These are phyloP conservation scores for Biscogniauxia sp. DNA, from an alignment of 2,329 filamentous ascomycete species.

Conservation along the genomic window DNA sequence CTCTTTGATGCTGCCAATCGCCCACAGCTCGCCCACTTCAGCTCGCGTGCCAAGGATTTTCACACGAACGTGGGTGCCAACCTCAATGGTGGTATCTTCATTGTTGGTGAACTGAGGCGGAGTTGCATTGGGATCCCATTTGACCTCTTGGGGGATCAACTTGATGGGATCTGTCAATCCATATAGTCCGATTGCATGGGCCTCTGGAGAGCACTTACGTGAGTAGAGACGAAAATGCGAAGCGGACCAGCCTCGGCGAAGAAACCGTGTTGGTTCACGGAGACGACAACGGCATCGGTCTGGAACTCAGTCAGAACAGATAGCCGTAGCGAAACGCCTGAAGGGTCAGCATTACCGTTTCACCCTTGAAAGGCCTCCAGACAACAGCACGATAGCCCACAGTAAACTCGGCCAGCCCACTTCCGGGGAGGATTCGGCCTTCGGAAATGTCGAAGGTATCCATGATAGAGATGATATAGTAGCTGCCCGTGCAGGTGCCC, in stretches of 20 bases:
- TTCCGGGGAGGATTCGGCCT: conserved; percentile 86
- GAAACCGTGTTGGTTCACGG: conserved; percentile 88
- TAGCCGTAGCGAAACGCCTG: conserved; percentile 10
- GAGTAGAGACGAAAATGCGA: conserved; percentile 75
- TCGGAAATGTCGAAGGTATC: conserved; percentile 94
- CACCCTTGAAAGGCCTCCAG: conserved; percentile 96
- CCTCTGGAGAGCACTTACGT: conserved; percentile 51
- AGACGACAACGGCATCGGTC: conserved; percentile 92
- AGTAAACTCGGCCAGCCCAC: conserved; percentile 89
- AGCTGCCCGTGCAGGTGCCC: conserved; percentile 90
- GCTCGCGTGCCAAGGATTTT: conserved; percentile 93
- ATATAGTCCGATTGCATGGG: conserved; percentile 1
- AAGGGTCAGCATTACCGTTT: conserved; percentile 68
- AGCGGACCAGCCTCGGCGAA: conserved; percentile 81
- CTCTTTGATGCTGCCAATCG: conserved; percentile 95
- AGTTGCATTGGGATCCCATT: conserved; percentile 92
- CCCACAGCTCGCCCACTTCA: conserved; percentile 93
- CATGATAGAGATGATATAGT: conserved; percentile 98
- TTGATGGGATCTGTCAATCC: conserved; percentile 39
- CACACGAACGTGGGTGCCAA: conserved; percentile 86
- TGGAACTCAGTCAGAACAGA: conserved; percentile 40
- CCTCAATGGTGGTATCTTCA: conserved; percentile 89
- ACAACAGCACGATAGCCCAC: conserved; percentile 94
- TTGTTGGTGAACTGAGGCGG: conserved; percentile 97
- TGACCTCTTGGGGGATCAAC: conserved; percentile 90